phyloP scores from a whole-genome alignment of 345 rosid genomes.

The Boechera stricta region DNA sequence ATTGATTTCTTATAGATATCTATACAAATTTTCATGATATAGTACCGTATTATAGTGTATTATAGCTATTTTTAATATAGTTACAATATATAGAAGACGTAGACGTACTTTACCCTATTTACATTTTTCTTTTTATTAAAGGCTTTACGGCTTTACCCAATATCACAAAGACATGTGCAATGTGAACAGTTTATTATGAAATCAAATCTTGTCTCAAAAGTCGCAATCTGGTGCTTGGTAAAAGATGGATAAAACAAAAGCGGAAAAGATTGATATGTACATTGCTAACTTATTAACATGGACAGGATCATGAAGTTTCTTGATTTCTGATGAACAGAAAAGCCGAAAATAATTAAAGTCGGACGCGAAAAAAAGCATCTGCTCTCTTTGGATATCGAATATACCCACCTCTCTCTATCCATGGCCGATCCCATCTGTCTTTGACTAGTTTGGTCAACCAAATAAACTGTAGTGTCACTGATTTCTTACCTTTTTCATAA shows the following conservation, averaged over 20 bases:
- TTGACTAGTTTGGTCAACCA: conserved; percentile 27
- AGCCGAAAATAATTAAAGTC: not conserved
- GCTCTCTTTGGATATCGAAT: conserved; percentile 35
- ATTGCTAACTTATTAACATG: conserved; percentile 29
- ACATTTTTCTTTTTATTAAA: not conserved
- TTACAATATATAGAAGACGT: not conserved
- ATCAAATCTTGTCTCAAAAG: not conserved
- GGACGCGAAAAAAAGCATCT: conserved; percentile 39
- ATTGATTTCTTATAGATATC: not conserved
- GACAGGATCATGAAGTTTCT: conserved; percentile 29
- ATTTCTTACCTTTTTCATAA: not conserved
- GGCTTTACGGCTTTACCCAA: conserved; percentile 7
- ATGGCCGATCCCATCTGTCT: conserved; percentile 5
- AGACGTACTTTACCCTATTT: not conserved
- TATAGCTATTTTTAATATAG: not conserved
- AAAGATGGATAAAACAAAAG: conserved; percentile 22
- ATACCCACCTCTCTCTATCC: conserved; percentile 4
- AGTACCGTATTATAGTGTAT: not conserved
- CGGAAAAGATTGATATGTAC: conserved; percentile 25
- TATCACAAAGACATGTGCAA: conserved; percentile 28
- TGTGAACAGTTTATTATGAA: not conserved
- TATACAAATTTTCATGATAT: conserved; percentile 3
- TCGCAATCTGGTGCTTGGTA: conserved; percentile 27
- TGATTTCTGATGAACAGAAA: conserved; percentile 13
- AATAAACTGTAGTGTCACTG: not conserved